phyloP scores from a whole-genome alignment of 2,329 filamentous ascomycete species.

The Stemphylium lycopersici region DNA sequence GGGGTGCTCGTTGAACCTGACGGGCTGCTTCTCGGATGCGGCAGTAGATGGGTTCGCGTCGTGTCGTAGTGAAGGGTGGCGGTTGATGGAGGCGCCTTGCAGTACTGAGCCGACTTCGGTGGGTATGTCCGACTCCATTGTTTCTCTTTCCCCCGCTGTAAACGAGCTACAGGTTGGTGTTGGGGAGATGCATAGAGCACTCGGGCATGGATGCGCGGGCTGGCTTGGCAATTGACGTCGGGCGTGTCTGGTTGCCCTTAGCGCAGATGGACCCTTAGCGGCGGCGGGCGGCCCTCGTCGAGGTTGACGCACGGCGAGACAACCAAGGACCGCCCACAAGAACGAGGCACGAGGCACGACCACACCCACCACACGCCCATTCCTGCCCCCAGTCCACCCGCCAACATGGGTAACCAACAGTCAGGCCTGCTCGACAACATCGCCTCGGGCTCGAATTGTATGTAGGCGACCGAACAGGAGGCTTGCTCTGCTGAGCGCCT shows the following conservation, averaged over 20 bases:
- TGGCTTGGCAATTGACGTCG: slow-evolving; percentile 34
- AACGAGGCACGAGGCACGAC: slow-evolving; percentile 17
- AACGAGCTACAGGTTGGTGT: neutral
- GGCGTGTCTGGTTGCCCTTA: slow-evolving; percentile 22
- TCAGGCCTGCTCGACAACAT: slow-evolving; percentile 88
- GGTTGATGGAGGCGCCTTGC: slow-evolving; percentile 80
- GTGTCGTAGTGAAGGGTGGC: slow-evolving; percentile 70
- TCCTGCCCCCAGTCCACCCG: slow-evolving; percentile 21
- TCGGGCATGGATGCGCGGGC: slow-evolving; percentile 21
- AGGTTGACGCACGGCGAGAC: slow-evolving; percentile 14
- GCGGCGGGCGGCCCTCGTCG: slow-evolving; percentile 25
- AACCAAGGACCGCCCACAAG: slow-evolving; percentile 24
- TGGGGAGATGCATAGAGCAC: slow-evolving; percentile 8
- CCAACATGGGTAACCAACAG: slow-evolving; percentile 61
- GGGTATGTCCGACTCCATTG: slow-evolving; percentile 64
- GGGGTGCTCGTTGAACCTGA: slow-evolving; percentile 50
- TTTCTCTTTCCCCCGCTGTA: neutral
- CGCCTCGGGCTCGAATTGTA: slow-evolving; percentile 96
- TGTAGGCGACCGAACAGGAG: slow-evolving; percentile 39
- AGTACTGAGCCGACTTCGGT: slow-evolving; percentile 77
- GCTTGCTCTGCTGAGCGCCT: slow-evolving; percentile 27
- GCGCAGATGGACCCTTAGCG: slow-evolving; percentile 23
- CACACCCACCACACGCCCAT: slow-evolving; percentile 20
- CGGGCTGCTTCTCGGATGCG: slow-evolving; percentile 69
- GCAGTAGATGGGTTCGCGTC: slow-evolving; percentile 83